Percentiles rank a stretch among this genome's conserved stretches.
These are phyloP conservation scores for Vigna unguiculata DNA, from an alignment of 306 rosid genomes.

Conservation along the genomic window DNA sequence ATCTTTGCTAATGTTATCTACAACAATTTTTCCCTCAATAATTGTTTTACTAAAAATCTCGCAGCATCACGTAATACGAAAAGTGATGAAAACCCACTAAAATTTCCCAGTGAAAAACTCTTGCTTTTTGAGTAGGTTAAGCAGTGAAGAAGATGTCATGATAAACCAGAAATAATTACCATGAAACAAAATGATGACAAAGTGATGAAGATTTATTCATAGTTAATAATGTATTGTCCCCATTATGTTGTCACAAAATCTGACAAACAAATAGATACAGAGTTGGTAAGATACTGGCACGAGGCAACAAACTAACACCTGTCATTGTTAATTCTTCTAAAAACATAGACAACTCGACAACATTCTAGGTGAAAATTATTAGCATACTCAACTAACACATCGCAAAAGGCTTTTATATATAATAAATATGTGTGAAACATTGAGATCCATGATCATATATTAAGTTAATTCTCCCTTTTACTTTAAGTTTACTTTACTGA, in stretches of 20 bases:
- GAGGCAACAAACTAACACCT: not conserved
- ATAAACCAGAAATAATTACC: constrained; percentile 32
- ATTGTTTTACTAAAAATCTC: too few relatives aligned
- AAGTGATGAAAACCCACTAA: too few relatives aligned
- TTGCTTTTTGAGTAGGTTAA: constrained; percentile 30
- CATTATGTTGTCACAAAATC: constrained; percentile 10
- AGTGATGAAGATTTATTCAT: too few relatives aligned
- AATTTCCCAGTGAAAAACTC: too few relatives aligned
- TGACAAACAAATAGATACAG: constrained; percentile 18
- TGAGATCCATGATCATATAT: constrained; percentile 39
- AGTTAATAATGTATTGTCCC: constrained; percentile 1
- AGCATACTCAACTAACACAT: constrained; percentile 33
- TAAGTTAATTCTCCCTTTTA: not conserved
- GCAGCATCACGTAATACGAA: too few relatives aligned
- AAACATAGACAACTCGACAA: constrained; percentile 46
- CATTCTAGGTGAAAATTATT: constrained; percentile 39
- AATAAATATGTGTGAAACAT: not conserved
- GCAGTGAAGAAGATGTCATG: constrained; percentile 31
- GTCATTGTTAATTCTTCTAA: constrained; percentile 13
- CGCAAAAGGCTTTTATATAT: constrained; percentile 29
- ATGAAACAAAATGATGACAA: constrained; percentile 25
- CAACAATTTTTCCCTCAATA: too few relatives aligned
- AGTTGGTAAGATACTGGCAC: constrained; percentile 30
- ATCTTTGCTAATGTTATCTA: too few relatives aligned
- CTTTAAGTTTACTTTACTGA: constrained; percentile 19